phyloP scores from a whole-genome alignment of 306 rosid species.

The Mucuna pruriens region DNA sequence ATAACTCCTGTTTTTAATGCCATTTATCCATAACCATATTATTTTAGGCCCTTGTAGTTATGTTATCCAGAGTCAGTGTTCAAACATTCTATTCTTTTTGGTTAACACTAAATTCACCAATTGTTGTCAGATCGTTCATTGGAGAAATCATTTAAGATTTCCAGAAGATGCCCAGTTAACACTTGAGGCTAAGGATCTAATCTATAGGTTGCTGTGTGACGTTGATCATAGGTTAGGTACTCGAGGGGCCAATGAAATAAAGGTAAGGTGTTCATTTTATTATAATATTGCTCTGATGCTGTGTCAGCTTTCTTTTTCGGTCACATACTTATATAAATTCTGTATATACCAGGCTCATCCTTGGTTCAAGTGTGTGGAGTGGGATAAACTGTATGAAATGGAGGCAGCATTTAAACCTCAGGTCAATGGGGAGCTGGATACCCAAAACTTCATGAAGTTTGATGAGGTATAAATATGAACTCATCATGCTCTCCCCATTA shows the following conservation, averaged over 20 bases:
- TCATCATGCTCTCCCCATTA: constrained; percentile 14
- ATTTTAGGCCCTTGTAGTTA: constrained; percentile 18
- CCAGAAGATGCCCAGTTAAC: constrained; percentile 90
- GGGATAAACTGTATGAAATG: constrained; percentile 96
- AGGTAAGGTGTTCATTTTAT: constrained; percentile 53
- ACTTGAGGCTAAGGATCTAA: constrained; percentile 88
- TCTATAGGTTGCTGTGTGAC: constrained; percentile 90
- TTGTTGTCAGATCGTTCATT: constrained; percentile 89
- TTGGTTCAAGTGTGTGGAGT: constrained; percentile 82
- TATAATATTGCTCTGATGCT: constrained; percentile 28
- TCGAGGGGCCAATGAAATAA: constrained; percentile 84
- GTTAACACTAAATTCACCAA: constrained; percentile 41
- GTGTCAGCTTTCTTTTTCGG: constrained; percentile 16
- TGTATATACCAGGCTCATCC: constrained; percentile 86
- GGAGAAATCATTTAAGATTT: constrained; percentile 88
- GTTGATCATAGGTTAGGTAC: constrained; percentile 92
- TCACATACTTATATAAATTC: constrained; percentile 29
- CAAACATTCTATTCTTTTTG: constrained; percentile 20
- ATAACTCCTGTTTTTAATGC: constrained; percentile 12
- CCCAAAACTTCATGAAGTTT: constrained; percentile 99
- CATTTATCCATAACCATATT: constrained; percentile 15
- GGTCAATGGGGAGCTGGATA: constrained; percentile 95
- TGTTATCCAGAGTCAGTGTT: constrained; percentile 28
- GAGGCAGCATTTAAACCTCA: constrained; percentile 97
- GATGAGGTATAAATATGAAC: constrained; percentile 71